These are phyloP conservation scores for Talaromyces liani DNA, from an alignment of 495 filamentous ascomycete genomes.

Conservation along the genomic window DNA sequence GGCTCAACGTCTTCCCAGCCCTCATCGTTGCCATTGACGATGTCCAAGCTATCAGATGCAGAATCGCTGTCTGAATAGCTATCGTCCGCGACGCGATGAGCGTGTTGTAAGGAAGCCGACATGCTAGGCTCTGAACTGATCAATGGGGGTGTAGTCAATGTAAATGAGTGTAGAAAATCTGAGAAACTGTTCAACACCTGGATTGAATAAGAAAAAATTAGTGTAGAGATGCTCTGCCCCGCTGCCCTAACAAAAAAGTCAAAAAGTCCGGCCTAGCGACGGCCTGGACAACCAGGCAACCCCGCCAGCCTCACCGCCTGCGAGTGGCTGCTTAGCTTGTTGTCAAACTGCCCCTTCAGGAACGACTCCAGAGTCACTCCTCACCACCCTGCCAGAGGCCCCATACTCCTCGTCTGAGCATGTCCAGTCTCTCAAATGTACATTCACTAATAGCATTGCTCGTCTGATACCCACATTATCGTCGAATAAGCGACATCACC, in stretches of 20 bases:
- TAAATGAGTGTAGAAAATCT: background rate
- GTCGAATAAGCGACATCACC: background rate
- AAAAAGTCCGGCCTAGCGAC: constrained; percentile 4
- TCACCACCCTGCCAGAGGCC: background rate
- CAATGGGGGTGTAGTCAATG: background rate
- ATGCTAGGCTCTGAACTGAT: background rate
- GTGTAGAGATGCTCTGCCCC: background rate
- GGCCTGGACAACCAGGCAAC: background rate
- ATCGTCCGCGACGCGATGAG: background rate
- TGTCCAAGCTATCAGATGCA: constrained; percentile 40
- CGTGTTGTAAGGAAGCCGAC: constrained; percentile 15
- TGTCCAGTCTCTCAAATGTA: background rate
- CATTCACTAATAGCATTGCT: background rate
- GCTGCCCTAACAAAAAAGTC: background rate
- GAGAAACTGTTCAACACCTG: background rate
- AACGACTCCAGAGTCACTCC: background rate
- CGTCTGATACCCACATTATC: background rate
- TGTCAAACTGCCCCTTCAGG: constrained; percentile 11
- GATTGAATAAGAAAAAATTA: constrained; percentile 8
- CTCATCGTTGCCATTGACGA: constrained; percentile 45
- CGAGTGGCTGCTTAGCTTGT: background rate
- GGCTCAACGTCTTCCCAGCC: constrained; percentile 78
- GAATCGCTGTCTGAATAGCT: constrained; percentile 5
- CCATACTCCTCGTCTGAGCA: background rate
- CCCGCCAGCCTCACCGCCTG: constrained; percentile 9